Evolutionary conservation across 1,284 basidiomycete genomes (phyloP).

Genomic region (Trichosporon coremiiforme): DNA sequence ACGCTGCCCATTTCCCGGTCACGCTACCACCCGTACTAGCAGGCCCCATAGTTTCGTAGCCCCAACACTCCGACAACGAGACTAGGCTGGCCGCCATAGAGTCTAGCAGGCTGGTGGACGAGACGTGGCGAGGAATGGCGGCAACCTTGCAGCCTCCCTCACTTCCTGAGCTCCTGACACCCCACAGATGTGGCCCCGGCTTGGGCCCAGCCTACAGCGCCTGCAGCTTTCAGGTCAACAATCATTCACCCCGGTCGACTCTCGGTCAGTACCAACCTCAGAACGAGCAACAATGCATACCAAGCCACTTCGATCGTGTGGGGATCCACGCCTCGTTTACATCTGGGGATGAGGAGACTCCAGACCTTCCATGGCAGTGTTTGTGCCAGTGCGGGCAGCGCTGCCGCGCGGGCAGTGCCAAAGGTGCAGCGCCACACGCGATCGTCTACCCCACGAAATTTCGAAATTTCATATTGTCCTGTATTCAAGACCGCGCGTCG

Average conservation of each 20-base stretch:
- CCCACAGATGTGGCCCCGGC: background rate
- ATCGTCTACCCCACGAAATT: background rate
- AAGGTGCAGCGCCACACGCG: background rate
- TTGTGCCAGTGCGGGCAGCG: background rate
- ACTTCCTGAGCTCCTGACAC: background rate
- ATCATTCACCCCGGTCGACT: background rate
- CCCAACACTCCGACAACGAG: slow-evolving; percentile 3
- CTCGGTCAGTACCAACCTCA: background rate
- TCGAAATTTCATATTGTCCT: background rate
- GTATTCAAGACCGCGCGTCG: no score
- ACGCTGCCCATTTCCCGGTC: background rate
- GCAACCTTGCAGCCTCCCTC: background rate
- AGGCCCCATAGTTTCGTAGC: background rate
- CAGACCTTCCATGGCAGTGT: background rate
- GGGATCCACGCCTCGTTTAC: background rate
- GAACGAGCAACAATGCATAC: background rate
- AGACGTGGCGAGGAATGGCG: background rate
- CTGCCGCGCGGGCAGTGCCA: no score
- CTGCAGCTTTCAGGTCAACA: background rate
- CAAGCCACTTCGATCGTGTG: background rate
- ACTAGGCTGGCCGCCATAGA: no score
- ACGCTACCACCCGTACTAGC: background rate
- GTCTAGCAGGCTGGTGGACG: no score
- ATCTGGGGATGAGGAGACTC: background rate
- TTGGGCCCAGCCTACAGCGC: no score